These are phyloP conservation scores for Coemansia sp. DNA, from an alignment of 192 early-diverging fungal species.

Conservation along the genomic window DNA sequence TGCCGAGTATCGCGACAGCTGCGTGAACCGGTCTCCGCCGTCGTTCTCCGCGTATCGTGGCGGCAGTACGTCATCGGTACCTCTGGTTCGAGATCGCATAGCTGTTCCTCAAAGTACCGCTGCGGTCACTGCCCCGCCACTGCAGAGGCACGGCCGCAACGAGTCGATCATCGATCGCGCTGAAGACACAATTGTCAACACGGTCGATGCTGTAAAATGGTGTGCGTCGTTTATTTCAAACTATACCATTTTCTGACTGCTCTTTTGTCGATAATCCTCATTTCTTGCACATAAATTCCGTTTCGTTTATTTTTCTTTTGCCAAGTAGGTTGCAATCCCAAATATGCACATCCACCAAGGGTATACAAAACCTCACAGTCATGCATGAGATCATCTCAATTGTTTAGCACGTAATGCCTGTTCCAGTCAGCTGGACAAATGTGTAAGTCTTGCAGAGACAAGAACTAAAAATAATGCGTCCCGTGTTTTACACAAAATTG, in stretches of 20 bases:
- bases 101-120: neutral
- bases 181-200: constrained; percentile 55
- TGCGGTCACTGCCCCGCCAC: neutral
- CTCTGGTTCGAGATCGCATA: constrained; percentile 1
- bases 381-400: too few relatives aligned
- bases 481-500: neutral
- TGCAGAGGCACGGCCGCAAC: constrained; percentile 24
- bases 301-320: constrained; percentile 13
- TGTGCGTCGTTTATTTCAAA: constrained; percentile 57
- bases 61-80: neutral
- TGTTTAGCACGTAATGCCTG: too few relatives aligned
- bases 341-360: neutral
- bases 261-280: too few relatives aligned
- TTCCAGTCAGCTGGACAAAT: neutral
- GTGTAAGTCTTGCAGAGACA: neutral
- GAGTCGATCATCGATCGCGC: constrained; percentile 55
- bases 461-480: neutral
- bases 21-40: neutral
- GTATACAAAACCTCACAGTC: too few relatives aligned
- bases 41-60: constrained; percentile 6
- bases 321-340: neutral
- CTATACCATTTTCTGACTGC: constrained; percentile 49
- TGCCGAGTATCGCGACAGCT: constrained; percentile 10
- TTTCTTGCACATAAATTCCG: neutral
- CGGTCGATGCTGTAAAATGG: constrained; percentile 57